Evolutionary conservation across 257 asterid species (phyloP).

Genomic region (Thymus quinquecostatus): DNA sequence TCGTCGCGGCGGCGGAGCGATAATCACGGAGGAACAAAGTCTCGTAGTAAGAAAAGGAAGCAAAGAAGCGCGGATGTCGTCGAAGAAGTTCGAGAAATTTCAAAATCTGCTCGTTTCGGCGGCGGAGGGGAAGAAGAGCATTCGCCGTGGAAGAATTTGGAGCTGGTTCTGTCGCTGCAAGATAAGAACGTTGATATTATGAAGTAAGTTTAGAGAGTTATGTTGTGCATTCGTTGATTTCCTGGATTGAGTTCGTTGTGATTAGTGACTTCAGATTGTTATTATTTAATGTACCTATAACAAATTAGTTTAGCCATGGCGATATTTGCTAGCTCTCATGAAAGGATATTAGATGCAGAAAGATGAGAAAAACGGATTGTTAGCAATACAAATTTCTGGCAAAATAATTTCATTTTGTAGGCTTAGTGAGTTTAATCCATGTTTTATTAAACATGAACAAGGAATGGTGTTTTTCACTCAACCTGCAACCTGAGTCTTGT

Average conservation of each 20-base stretch:
- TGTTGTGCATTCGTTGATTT: neutral
- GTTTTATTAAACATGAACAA: neutral
- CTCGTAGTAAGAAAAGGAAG: conserved; percentile 59
- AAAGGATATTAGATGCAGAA: neutral
- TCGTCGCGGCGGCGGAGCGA: conserved; percentile 14
- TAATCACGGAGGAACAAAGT: conserved; percentile 30
- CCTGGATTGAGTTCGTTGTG: neutral
- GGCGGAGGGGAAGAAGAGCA: conserved; percentile 35
- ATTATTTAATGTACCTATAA: conserved; percentile 9
- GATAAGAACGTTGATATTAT: conserved; percentile 47
- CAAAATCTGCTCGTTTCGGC: conserved; percentile 45
- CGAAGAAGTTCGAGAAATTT: conserved; percentile 37
- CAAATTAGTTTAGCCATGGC: neutral
- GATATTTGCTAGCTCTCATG: neutral
- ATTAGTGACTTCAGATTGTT: neutral
- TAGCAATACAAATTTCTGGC: neutral
- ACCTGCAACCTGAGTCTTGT: neutral
- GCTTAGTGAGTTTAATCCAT: neutral
- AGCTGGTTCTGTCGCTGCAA: conserved; percentile 61
- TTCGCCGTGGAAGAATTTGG: conserved; percentile 71
- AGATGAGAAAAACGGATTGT: conserved; percentile 8
- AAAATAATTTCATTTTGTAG: neutral
- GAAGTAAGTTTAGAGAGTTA: conserved; percentile 39
- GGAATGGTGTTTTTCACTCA: conserved; percentile 9
- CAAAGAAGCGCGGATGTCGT: conserved; percentile 27